Base-by-base conservation (phyloP, 768 basidiomycete genomes). In the Leccinum longicurvipes region DNA sequence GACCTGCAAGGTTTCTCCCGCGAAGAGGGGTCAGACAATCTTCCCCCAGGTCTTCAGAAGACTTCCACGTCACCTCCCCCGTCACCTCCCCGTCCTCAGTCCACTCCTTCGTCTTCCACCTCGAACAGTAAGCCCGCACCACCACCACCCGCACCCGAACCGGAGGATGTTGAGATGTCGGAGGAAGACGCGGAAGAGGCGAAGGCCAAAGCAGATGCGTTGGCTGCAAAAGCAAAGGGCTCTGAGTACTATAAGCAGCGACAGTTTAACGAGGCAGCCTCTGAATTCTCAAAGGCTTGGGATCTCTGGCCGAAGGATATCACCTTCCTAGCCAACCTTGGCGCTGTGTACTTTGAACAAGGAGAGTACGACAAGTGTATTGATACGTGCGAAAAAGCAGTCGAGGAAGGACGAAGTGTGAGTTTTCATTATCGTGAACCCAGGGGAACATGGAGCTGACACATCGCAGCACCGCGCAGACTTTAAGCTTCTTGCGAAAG, bases 401-500 rank as follows among this genome's bases (percentile, higher is more conserved):
- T 93, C 44, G 97, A 98, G 12, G 91, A 98, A 68, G 97, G 93
- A 29, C 87, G 95, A 57, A 80, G 77, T 57, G 88, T 90, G 63
- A 47, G 82, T 67, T 49, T 42, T 2, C 11, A 1, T 25, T 9
- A 5, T 50, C 19, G 21, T n/a, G 25, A 39, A 29, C 39, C 41
- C 25, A 2, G 21, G 2, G 34, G 21, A 11, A n/a, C 8, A 9
- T 0, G 2, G 12, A 24, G 9, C 47, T 53, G 28, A 60, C 25
- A 10, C n/a, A 24, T 47, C 9, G 29, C 3, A 12, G 82, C 68
- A 94, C 41, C 87, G 93, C 49, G 91, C 89, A 5, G 96, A 99
- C 74, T 98, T 85, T 82, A 98, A 97, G 75, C 79, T 97, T 56
- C 76, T 97, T 56, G 96, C 96, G 29, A 98, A 98, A 74, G 94